Base-by-base conservation (phyloP, 2,329 filamentous ascomycete species). In the Microdochium bolleyi region DNA sequence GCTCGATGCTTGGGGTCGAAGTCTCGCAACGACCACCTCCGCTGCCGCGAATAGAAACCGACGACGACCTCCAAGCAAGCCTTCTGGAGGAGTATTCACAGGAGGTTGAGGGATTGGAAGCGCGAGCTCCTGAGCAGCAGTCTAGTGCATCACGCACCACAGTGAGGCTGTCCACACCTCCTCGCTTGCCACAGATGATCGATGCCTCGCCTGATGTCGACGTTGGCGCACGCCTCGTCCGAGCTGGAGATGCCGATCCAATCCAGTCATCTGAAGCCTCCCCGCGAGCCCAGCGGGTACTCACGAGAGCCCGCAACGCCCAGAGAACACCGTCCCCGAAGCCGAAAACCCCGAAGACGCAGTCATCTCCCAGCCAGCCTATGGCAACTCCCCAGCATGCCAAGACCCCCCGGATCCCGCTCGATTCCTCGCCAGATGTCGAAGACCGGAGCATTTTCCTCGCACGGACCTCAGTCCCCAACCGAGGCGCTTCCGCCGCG, bases 141-240 rank as follows among this genome's bases (percentile, higher is more conserved):
- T 19, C 32, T 25, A 30, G 16, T 55, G 41, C 5, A 19, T 7
- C 16, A 46, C n/a, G 22, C 41, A 3, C 25, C 16, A 38, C 5
- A n/a, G 50, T n/a, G 22, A 19, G 13, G 21, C 25, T 44, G 27
- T 49, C 22, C 51, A 56, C 30, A 51, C 51, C 30, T 27, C 50
- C 11, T 56, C 62, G 16, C 51, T 56, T 32, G 56, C 56, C 25
- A 49, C 25, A n/a, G 30, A 57, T 49, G 24, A 51, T 52, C 13
- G 49, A 49, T 49, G 44, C 24, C 50, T 46, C 41, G 5, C 41
- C 41, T 8, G 19, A 54, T 11, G 22, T 48, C 16, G 62, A 64
- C 44, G 56, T 57, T n/a, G 63, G 62, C 38, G 57, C 61, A 25
- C 55, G 55, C 44, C 58, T 65, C 54, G 63, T 62, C 9, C 60